Percentiles rank a stretch among this genome's conserved stretches.
Conservation (phyloP, 169 alveolate genomes). For the Plasmodium knowlesi region DNA sequence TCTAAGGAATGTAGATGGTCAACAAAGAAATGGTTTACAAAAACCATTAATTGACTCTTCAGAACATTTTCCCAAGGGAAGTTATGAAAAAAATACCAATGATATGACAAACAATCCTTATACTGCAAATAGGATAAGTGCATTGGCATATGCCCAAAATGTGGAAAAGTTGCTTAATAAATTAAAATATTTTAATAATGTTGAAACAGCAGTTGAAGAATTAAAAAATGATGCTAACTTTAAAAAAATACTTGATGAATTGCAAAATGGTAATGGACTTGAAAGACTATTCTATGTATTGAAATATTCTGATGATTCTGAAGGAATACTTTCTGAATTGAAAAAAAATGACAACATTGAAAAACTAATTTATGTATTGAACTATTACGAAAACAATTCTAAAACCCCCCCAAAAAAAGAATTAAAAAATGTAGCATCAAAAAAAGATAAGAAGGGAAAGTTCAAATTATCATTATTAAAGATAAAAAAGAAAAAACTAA, state of each 20-base stretch:
- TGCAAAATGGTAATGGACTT: background rate
- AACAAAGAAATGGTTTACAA: background rate
- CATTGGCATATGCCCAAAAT: background rate
- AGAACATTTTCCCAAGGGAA: background rate
- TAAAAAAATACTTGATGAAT: slow-evolving; percentile 11
- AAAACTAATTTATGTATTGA: slow-evolving; percentile 7
- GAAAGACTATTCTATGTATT: background rate
- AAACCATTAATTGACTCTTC: background rate
- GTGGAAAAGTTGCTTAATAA: background rate
- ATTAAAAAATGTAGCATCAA: background rate
- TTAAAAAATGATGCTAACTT: background rate
- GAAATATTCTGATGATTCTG: slow-evolving; percentile 19
- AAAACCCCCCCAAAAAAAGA: background rate
- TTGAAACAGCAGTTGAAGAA: slow-evolving; percentile 1
- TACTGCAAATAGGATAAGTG: background rate
- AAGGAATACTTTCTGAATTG: background rate
- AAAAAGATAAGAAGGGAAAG: background rate
- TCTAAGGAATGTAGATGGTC: background rate
- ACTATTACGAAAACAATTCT: background rate
- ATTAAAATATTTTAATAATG: background rate
- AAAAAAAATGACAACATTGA: slow-evolving; percentile 1
- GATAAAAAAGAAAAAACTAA: background rate
- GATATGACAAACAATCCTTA: background rate
- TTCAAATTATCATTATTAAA: background rate
- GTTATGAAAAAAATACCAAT: background rate